A percentile compares a stretch with the other conserved stretches of the same genome.
These are phyloP conservation scores for Sugiyamaella smithiae DNA, from an alignment of 805 yeast genomes.

Conservation along the genomic window DNA sequence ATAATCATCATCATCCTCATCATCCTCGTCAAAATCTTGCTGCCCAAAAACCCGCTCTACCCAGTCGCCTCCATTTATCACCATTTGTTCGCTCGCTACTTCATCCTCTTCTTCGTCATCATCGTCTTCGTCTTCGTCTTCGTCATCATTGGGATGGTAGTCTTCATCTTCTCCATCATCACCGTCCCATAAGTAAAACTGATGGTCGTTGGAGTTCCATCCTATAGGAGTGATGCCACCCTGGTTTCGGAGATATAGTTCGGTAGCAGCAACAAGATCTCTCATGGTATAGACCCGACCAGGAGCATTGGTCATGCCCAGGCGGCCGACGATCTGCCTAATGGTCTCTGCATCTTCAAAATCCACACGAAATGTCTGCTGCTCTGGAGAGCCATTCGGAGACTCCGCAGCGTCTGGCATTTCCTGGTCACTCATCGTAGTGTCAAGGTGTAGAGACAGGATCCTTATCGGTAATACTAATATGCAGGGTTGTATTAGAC, in stretches of 20 bases:
- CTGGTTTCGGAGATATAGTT: not conserved
- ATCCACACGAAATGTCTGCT: not conserved
- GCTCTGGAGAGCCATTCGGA: not conserved
- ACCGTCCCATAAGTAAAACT: not conserved
- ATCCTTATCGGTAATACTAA: slow-evolving; percentile 1
- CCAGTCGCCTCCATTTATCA: not conserved
- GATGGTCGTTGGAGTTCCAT: not conserved
- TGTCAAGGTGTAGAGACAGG: not conserved
- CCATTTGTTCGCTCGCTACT: not conserved
- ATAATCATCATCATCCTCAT: slow-evolving; percentile 12
- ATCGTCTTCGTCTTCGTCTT: slow-evolving; percentile 9
- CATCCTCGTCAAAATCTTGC: not conserved
- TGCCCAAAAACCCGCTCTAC: not conserved
- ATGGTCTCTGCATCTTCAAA: not conserved
- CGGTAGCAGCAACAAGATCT: not conserved
- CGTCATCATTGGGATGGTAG: slow-evolving; percentile 6
- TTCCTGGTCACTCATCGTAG: not conserved
- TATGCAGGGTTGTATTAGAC: not conserved
- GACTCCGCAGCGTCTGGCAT: not conserved
- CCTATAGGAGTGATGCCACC: not conserved
- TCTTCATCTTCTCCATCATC: slow-evolving; percentile 4
- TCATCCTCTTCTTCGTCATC: slow-evolving; percentile 2
- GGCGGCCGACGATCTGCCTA: not conserved
- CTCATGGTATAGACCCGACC: not conserved
- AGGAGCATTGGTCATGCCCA: not conserved